Base-by-base conservation (phyloP, 345 rosid species). In the Salix caprea region DNA sequence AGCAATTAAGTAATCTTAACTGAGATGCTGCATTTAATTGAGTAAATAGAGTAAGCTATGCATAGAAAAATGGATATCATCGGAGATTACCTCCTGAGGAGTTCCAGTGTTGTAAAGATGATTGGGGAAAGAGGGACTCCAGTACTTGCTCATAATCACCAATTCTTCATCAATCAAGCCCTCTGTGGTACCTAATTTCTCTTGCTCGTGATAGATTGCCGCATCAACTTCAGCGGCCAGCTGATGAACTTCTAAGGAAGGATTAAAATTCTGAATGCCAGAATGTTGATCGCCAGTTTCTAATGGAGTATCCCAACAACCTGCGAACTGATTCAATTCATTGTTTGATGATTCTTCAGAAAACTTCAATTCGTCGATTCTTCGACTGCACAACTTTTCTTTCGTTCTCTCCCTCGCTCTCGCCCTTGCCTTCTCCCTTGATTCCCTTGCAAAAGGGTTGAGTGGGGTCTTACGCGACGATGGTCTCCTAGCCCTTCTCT, bases 401-500 rank as follows among this genome's bases (percentile, higher is more conserved):
- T 39, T 78, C 6, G 97, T 89, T 79, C 97, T 87, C 69, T 85
- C 88, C 69, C 87, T 91, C 14, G 97, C 97, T 74, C 92, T 82
- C 19, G 81, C 94, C 76, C 97, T 88, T 19, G 94, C 96, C 83
- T 86, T 88, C 5, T 73, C 85, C 69, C 97, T 87, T 3, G 65
- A 80, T 34, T 89, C 95, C 78, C 77, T 89, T 8, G 90, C 74
- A 26, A 67, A 82, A 28, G 85, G 78, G 62, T 72, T 52, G 65
- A 74, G 69, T 42, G 54, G 67, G 67, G 40, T n/a, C 79, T 81
- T 87, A 32, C 86, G 84, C 8, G 76, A 74, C 7, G 67, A 70
- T 60, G 71, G 86, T n/a, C 42, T 73, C 82, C 46, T 40, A 40
- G 61, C 85, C 42, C 77, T 36, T 36, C 7, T 80, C 71, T 50